phyloP scores from a whole-genome alignment of 371 early-diverging fungal genomes.

The Blakeslea trispora region DNA sequence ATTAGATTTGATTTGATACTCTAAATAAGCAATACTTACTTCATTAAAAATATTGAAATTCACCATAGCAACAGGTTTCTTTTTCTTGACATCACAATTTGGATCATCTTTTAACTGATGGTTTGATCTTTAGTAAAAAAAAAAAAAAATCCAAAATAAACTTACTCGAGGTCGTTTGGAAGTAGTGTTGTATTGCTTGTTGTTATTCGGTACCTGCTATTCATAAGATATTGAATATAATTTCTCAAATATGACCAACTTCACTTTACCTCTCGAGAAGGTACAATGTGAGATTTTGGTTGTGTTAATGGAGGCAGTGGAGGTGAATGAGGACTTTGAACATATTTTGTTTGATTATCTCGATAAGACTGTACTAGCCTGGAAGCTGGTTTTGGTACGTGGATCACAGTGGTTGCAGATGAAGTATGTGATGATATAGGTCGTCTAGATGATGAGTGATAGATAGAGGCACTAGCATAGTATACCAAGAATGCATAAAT shows the following conservation, averaged over 20 bases:
- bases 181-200: conserved; percentile 18
- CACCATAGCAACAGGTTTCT: conserved; percentile 31
- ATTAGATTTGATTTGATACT: too few species aligned
- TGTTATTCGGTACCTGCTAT: not conserved
- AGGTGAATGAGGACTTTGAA: conserved; percentile 1
- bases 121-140: conserved; percentile 3
- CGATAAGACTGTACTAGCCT: conserved; percentile 11
- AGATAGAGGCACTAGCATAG: conserved; percentile 40
- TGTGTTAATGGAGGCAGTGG: conserved; percentile 1
- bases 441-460: conserved; percentile 13
- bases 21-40: too few species aligned
- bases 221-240: too few species aligned
- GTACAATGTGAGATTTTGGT: conserved; percentile 2
- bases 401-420: conserved; percentile 8
- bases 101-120: not conserved
- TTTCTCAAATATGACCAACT: too few species aligned
- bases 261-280: not conserved
- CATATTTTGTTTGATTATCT: conserved; percentile 11
- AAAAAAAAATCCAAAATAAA: not conserved
- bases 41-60: conserved; percentile 37
- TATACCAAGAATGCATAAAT: not conserved
- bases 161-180: conserved; percentile 8
- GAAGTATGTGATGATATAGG: conserved; percentile 8
- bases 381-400: conserved; percentile 20
- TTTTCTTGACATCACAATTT: conserved; percentile 8